Base-by-base conservation (phyloP, 805 yeast genomes). In the Wickerhamiella domercqiae region DNA sequence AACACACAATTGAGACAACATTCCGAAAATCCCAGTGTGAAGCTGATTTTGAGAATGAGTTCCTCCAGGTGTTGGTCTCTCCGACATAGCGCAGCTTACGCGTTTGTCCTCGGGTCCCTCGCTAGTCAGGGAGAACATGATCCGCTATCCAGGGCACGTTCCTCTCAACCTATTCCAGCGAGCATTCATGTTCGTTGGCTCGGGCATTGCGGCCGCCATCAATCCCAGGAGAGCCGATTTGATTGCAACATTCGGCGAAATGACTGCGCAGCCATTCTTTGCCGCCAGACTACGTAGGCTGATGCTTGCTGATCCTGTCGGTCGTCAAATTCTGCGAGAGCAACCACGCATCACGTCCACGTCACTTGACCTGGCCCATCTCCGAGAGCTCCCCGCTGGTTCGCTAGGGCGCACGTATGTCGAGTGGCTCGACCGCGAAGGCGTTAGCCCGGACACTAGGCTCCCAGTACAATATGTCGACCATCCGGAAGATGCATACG, bases 381-480 rank as follows among this genome's bases (percentile, higher is more conserved):
- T 87, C 38, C 59, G 74, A 26, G 47, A 57, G 24, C 61, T 77
- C 37, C 90, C 93, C 0, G 62, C 62, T 15, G 74, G 73, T 47
- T 69, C 94, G 0, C 59, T 90, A 29, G 98, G 97, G 1, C 61
- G 69, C 37, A 71, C 77, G n/a, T 90, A 84, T 53, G 67, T 77
- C 30, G 63, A 67, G 29, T 84, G 95, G 94, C 65, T 84, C 14
- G 77, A 76, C 38, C 66, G 72, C 33, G 96, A 90, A 56, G 84
- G 87, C 1, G 94, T 82, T 1, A 75, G 90, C 3, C 95, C 96
- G 1, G 98, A 90, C 54, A 86, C 94, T 0, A 67, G 98, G 48
- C 84, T 78, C 2, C 78, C 83, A 1, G 97, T 90, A 7, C 73
- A 72, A 42, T 90, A 72, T 57, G 82, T 90, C 31, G 86, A 81